Base-by-base conservation (phyloP, 768 basidiomycete genomes). In the Lactifluus piperatus region DNA sequence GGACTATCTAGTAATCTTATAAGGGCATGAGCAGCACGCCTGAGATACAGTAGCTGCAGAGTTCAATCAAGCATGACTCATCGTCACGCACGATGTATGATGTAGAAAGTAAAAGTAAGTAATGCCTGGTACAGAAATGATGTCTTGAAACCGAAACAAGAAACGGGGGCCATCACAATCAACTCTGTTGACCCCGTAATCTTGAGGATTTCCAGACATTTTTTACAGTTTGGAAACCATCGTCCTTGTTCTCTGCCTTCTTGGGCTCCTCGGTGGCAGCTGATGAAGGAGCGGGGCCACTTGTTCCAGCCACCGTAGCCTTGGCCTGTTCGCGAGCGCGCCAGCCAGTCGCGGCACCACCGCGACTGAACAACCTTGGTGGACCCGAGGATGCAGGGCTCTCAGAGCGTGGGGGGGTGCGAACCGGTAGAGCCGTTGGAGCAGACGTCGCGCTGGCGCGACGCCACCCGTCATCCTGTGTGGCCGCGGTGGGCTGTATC, bases 221-320 rank as follows among this genome's bases (percentile, higher is more conserved):
- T 65, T 69, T 69, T 74, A 85, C 83, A 26, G 81, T 76, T 71
- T 84, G 82, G 77, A 89, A 89, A 4, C 88, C 87, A 65, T 90
- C 88, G 4, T 81, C 76, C 65, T 75, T 79, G 64, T 73, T 73
- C 5, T 68, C 51, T 51, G 80, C 79, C 54, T 79, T 76, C 63
- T 71, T 73, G 2, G 65, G 46, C 5, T 66, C 52, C 5, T 63
- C 60, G 5, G 43, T 29, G 13, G 50, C 45, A 16, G 18, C 45
- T 0, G 54, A 11, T 10, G 55, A 13, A 4, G 56, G 63, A 11
- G 71, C 66, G 0, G 76, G 73, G 44, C 79, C 74, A 11, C 79
- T 72, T 16, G 70, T 66, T 34, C 74, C 62, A 9, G 75, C 65
- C 22, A 68, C 58, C 20, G 63, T 62, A 14, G 63, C 68, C 66